Conservation (phyloP, 139 green algal species). For the Gonium pectorale region DNA sequence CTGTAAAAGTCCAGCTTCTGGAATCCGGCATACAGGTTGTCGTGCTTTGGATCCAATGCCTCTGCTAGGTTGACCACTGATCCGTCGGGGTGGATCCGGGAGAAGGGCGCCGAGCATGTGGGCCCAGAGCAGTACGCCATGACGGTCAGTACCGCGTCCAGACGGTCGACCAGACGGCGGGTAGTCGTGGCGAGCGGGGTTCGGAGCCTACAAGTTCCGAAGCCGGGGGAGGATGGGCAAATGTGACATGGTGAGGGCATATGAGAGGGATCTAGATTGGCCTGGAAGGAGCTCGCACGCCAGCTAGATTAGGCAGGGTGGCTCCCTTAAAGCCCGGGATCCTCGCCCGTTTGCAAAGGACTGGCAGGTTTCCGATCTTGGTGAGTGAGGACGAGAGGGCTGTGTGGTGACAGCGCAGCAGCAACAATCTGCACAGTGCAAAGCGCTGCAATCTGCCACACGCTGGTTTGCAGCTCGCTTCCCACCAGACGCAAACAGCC, state of each 20-base stretch:
- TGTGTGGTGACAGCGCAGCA: too few relatives aligned
- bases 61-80: conserved; percentile 3
- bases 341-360: too few relatives aligned
- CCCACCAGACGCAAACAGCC: background rate
- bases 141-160: conserved; percentile 21
- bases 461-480: too few relatives aligned
- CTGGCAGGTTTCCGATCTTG: too few relatives aligned
- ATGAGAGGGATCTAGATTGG: background rate
- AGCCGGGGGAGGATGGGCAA: background rate
- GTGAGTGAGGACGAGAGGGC: too few relatives aligned
- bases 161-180: background rate
- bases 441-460: too few relatives aligned
- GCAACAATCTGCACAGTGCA: too few relatives aligned
- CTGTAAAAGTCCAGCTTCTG: background rate
- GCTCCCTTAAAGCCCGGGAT: too few relatives aligned
- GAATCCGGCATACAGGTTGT: conserved; percentile 6
- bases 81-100: conserved; percentile 23
- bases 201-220: background rate
- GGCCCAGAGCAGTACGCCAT: conserved; percentile 15
- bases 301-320: too few relatives aligned
- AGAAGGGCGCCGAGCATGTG: conserved; percentile 6
- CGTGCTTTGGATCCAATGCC: conserved; percentile 4
- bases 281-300: too few relatives aligned
- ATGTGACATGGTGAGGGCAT: background rate
- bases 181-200: background rate